Evolutionary conservation across 2,329 filamentous ascomycete species (phyloP), one percentile per base, ranked within the genome.

Genomic region (Colletotrichum tabaci): DNA sequence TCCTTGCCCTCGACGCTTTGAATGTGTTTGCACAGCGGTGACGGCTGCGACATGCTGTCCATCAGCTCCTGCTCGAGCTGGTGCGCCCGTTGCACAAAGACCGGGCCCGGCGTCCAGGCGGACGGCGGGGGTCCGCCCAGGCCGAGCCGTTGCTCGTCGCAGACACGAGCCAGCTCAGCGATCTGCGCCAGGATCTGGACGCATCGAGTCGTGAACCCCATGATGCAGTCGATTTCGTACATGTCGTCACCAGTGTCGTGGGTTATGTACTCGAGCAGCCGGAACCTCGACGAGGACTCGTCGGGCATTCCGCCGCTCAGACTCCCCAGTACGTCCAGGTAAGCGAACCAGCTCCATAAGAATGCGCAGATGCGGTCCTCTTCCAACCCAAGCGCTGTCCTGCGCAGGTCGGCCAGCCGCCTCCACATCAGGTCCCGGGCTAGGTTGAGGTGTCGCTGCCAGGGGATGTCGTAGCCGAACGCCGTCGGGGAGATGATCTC

Each of bases 401-500:
- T 52, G 44, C 63, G 62, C 13, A 84, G 76, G 13, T 81, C 82
- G 26, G 81, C 80, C 4, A 84, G 80, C 8, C 93, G 89, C 4
- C 90, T 88, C 16, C 90, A 85, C 76, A 96, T 95, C 75, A 97
- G 89, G 76, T 92, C 89, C 2, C 94, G 89, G 1, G 94, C 94
- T 64, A 94, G 89, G 67, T 90, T 89, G 1, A 97, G 87, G 80
- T 97, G 94, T 62, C 88, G 89, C 78, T 95, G 93, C 94, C 94
- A 97, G 1, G 93, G 88, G 64, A 96, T 93, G 0, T 90, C 87
- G n/a, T 94, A 91, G 65, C 93, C 93, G 77, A 96, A 96, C 0
- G 93, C 92, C 67, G 91, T 92, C 0, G 94, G 94, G 0, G 92
- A 94, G 61, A 96, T 91, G 67, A 96, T 96, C 77, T 96, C 93